These are phyloP conservation scores for Populus trichocarpa DNA, from an alignment of 441 rosid species.

Conservation along the genomic window DNA sequence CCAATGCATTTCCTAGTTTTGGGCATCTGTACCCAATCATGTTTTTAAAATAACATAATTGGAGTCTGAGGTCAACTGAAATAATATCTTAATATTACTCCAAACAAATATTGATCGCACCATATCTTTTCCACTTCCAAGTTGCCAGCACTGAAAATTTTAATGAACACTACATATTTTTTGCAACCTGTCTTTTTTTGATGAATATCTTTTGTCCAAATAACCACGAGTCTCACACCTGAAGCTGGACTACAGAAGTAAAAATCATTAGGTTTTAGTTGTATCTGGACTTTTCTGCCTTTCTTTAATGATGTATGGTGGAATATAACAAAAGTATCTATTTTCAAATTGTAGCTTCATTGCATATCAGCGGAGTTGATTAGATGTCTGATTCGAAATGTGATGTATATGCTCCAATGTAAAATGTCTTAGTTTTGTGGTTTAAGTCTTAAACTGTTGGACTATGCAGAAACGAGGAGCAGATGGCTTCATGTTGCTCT, in stretches of 20 bases:
- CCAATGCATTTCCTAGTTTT: background rate
- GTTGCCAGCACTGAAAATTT: background rate
- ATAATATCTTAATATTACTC: background rate
- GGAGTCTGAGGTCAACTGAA: background rate
- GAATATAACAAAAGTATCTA: background rate
- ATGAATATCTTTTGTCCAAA: background rate
- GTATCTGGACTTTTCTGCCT: background rate
- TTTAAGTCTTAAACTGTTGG: no score
- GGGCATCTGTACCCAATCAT: background rate
- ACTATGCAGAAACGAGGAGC: no score
- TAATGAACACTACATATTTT: background rate
- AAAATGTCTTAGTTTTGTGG: no score
- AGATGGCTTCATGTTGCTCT: no score
- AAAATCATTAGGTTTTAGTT: background rate
- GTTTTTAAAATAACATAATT: background rate
- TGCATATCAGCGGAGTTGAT: background rate
- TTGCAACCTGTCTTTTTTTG: background rate
- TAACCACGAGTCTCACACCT: background rate
- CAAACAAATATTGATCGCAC: background rate
- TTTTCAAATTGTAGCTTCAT: background rate
- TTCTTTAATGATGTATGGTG: background rate
- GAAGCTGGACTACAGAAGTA: background rate
- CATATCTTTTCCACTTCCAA: background rate
- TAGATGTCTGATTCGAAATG: background rate
- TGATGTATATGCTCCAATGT: no score